Evolutionary conservation across 1,284 basidiomycete genomes (phyloP).

Genomic region (Leccinum fallax): DNA sequence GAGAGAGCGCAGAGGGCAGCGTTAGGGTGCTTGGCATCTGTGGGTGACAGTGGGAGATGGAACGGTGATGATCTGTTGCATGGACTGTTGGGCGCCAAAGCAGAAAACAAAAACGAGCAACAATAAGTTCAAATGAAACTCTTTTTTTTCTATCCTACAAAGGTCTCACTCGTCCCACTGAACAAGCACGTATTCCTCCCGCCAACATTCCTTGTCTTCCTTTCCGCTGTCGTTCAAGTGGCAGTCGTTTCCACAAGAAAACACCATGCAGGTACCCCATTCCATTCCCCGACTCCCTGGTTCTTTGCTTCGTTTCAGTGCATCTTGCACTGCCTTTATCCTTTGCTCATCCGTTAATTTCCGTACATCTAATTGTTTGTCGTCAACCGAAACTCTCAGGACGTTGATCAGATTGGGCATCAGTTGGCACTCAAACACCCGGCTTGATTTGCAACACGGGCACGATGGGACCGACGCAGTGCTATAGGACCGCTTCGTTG

Average conservation of each 20-base stretch:
- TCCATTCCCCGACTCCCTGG: constrained; percentile 63
- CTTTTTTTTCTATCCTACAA: constrained; percentile 3
- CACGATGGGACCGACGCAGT: constrained; percentile 55
- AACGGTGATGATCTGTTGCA: constrained; percentile 29
- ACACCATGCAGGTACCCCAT: constrained; percentile 83
- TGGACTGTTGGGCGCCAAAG: constrained; percentile 24
- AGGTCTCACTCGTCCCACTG: constrained; percentile 62
- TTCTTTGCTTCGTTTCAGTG: constrained; percentile 47
- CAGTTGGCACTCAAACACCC: constrained; percentile 82
- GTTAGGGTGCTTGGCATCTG: constrained; percentile 31
- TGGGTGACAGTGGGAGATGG: constrained; percentile 20
- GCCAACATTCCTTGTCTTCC: constrained; percentile 58
- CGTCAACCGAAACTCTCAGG: constrained; percentile 41
- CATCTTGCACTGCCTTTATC: constrained; percentile 53
- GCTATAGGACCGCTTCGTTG: constrained; percentile 52
- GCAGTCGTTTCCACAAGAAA: constrained; percentile 78
- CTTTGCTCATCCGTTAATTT: constrained; percentile 60
- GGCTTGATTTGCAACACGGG: constrained; percentile 55
- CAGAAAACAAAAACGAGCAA: constrained; percentile 22
- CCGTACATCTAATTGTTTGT: constrained; percentile 29
- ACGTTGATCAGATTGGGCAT: constrained; percentile 87
- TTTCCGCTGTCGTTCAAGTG: constrained; percentile 45
- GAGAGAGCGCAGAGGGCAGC: constrained; percentile 24
- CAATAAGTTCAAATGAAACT: constrained; percentile 9
- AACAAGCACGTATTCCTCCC: constrained; percentile 71